These are phyloP conservation scores for Closterium sp. DNA, from an alignment of 139 green algal species.

Conservation along the genomic window DNA sequence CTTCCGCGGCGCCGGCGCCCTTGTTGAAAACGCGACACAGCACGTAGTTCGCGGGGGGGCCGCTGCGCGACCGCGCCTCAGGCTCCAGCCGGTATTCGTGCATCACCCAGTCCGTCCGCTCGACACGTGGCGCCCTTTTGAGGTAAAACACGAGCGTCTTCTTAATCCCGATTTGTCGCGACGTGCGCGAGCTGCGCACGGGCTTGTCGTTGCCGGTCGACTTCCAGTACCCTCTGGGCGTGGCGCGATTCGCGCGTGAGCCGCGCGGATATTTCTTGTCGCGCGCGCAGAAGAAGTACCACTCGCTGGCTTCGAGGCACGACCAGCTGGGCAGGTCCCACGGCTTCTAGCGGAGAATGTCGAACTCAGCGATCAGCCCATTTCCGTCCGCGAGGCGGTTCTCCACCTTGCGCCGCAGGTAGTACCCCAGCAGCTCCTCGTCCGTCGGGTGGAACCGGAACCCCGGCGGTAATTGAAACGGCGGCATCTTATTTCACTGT, in stretches of 20 bases:
- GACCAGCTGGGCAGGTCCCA: constrained; percentile 22
- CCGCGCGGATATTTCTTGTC: constrained; percentile 1
- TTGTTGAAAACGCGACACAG: constrained; percentile 40
- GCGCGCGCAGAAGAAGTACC: constrained; percentile 19
- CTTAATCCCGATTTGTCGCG: constrained; percentile 15
- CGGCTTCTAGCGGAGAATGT: constrained; percentile 6
- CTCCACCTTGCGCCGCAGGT: constrained; percentile 11
- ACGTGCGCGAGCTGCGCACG: neutral
- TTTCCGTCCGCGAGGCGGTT: neutral
- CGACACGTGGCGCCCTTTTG: constrained; percentile 7
- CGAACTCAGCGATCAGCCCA: constrained; percentile 5
- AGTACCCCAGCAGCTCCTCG: constrained; percentile 24
- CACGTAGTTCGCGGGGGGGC: neutral
- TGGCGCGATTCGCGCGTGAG: neutral
- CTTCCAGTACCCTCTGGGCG: neutral
- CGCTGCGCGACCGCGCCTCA: neutral
- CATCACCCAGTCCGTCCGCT: constrained; percentile 38
- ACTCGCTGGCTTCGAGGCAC: neutral
- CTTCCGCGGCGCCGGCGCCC: neutral
- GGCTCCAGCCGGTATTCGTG: constrained; percentile 33
- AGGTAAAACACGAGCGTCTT: constrained; percentile 40
- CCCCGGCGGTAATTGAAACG: constrained; percentile 1
- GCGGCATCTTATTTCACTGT: too few relatives aligned
- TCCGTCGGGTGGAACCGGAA: too few relatives aligned
- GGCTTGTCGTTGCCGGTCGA: too few relatives aligned